Evolutionary conservation across 2,329 filamentous ascomycete species (phyloP).

Genomic region (Escovopsis weberi): DNA sequence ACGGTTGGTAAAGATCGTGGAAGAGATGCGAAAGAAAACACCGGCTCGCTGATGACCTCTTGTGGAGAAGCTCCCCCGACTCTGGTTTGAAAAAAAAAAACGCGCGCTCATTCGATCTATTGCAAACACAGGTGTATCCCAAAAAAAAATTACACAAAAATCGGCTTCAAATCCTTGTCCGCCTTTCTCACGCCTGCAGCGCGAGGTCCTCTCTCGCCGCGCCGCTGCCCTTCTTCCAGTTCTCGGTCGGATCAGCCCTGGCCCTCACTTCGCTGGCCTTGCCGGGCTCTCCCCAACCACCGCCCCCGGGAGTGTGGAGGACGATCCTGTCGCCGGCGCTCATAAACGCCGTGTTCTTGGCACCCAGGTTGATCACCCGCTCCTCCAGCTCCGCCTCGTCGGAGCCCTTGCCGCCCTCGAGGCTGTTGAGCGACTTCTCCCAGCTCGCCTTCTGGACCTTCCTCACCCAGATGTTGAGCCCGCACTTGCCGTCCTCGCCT

Average conservation of each 20-base stretch:
- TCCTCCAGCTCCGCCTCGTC: conserved; percentile 34
- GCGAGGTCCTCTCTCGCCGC: conserved; percentile 42
- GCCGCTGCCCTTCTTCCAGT: conserved; percentile 42
- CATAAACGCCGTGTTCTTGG: conserved; percentile 70
- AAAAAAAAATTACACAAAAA: too few relatives aligned
- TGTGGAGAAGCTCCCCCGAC: too few relatives aligned
- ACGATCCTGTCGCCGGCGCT: conserved; percentile 64
- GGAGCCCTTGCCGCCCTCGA: conserved; percentile 14
- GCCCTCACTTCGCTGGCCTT: conserved; percentile 36
- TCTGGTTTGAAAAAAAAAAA: too few relatives aligned
- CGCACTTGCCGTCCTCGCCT: conserved; percentile 63
- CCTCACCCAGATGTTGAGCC: conserved; percentile 77
- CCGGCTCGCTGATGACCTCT: too few relatives aligned
- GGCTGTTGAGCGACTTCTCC: conserved; percentile 27
- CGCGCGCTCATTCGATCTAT: too few relatives aligned
- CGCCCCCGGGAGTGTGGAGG: conserved; percentile 63
- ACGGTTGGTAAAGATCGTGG: too few relatives aligned
- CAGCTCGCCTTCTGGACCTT: conserved; percentile 46
- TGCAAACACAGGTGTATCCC: too few relatives aligned
- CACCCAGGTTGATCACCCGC: conserved; percentile 56
- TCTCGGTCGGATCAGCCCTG: conserved; percentile 37
- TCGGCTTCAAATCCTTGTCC: too few relatives aligned
- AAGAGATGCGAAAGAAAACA: too few relatives aligned
- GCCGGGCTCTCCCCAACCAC: conserved; percentile 55
- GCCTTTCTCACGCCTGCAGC: conserved; percentile 33